Conservation (phyloP, 768 basidiomycete genomes). For the Phlebiopsis gigantea region DNA sequence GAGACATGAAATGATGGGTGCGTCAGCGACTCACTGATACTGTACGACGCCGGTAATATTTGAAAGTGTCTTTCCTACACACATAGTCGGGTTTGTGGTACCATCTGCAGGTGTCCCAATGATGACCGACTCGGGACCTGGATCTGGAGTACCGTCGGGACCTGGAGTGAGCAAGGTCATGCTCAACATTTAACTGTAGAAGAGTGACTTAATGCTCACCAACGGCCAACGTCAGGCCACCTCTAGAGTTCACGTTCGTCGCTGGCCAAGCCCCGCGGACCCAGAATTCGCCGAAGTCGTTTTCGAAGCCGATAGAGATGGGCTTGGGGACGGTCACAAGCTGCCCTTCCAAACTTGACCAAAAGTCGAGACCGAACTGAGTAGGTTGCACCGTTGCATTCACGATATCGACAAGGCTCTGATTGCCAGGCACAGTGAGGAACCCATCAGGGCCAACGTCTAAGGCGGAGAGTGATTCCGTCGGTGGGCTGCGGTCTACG, state of each 20-base stretch:
- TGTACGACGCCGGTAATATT: conserved; percentile 53
- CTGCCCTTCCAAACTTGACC: conserved; percentile 55
- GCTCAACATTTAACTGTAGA: not conserved
- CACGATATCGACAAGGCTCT: conserved; percentile 35
- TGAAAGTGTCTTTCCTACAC: conserved; percentile 40
- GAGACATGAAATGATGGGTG: too few species aligned
- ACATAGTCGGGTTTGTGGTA: conserved; percentile 44
- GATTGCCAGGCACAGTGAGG: conserved; percentile 51
- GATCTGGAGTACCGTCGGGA: conserved; percentile 46
- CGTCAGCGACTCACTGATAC: conserved; percentile 35
- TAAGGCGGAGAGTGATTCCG: conserved; percentile 41
- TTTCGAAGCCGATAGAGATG: conserved; percentile 42
- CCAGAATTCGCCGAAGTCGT: conserved; percentile 53
- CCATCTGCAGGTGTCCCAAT: conserved; percentile 51
- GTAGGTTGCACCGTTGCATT: conserved; percentile 45
- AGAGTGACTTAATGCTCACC: conserved; percentile 28
- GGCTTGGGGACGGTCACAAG: conserved; percentile 49
- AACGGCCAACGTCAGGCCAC: conserved; percentile 48
- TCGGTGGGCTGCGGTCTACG: conserved; percentile 46
- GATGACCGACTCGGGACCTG: conserved; percentile 51
- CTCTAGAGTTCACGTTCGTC: conserved; percentile 49
- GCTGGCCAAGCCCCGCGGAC: conserved; percentile 50
- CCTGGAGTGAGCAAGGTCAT: conserved; percentile 27
- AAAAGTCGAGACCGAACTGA: conserved; percentile 56
- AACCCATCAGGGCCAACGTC: conserved; percentile 50